These are phyloP conservation scores for Pterulicium gracile DNA, from an alignment of 1,284 basidiomycete genomes.

Conservation along the genomic window DNA sequence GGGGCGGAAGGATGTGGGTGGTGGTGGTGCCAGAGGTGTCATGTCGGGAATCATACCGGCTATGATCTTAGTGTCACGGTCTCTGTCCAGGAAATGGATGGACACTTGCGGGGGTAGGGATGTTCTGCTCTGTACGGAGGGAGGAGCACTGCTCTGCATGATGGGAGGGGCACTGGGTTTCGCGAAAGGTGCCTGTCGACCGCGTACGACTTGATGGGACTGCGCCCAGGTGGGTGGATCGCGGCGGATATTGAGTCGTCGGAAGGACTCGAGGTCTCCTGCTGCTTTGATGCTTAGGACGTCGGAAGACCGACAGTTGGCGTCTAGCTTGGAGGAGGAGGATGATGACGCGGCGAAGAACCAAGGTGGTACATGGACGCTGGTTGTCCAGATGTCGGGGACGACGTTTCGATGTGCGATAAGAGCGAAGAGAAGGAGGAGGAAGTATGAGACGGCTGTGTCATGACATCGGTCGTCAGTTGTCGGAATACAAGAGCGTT, in stretches of 20 bases:
- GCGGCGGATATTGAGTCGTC: slow-evolving; percentile 9
- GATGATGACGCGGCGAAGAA: slow-evolving; percentile 23
- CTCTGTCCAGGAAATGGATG: slow-evolving; percentile 5
- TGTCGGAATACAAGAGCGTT: neutral
- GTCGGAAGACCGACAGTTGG: too few species aligned
- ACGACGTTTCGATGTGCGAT: slow-evolving; percentile 29
- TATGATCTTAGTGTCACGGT: slow-evolving; percentile 6
- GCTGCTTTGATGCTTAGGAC: neutral
- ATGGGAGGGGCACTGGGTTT: neutral
- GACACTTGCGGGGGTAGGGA: slow-evolving; percentile 21
- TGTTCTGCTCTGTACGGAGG: neutral
- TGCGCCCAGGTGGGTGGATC: neutral
- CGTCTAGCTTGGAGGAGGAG: slow-evolving; percentile 6
- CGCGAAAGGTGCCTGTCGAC: neutral
- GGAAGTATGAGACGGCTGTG: slow-evolving; percentile 44
- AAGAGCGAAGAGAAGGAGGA: slow-evolving; percentile 34
- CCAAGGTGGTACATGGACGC: slow-evolving; percentile 46
- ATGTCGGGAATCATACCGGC: slow-evolving; percentile 2
- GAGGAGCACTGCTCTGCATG: neutral
- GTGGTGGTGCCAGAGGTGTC: slow-evolving; percentile 11
- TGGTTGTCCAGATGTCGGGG: slow-evolving; percentile 38
- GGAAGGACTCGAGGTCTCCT: slow-evolving; percentile 19
- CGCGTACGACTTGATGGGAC: neutral
- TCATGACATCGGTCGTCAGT: neutral
- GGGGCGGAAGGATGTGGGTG: slow-evolving; percentile 19